A percentile compares a stretch with the other conserved stretches of the same genome.
phyloP scores from a whole-genome alignment of 2,329 filamentous ascomycete genomes.

The Sarocladium strictum region DNA sequence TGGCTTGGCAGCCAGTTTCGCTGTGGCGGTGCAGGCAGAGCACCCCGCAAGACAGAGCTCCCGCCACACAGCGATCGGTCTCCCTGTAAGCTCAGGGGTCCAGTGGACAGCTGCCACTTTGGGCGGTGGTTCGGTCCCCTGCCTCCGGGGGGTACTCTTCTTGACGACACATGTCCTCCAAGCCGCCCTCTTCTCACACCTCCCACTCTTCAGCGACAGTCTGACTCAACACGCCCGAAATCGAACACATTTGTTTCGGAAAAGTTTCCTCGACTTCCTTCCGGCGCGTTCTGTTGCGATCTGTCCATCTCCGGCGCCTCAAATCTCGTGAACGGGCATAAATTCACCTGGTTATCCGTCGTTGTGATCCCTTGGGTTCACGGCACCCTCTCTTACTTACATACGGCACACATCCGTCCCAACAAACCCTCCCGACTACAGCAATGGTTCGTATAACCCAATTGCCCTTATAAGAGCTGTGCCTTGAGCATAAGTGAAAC shows the following conservation, averaged over 20 bases:
- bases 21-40: constrained; percentile 3
- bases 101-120: constrained; percentile 3
- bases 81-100: background rate
- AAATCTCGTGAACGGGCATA: background rate
- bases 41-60: constrained; percentile 1
- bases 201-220: constrained; percentile 4
- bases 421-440: constrained; percentile 9
- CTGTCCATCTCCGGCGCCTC: background rate
- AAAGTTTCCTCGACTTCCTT: background rate
- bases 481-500: too few relatives aligned
- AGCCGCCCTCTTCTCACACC: constrained; percentile 7
- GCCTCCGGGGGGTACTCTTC: background rate
- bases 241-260: background rate
- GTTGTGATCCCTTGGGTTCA: background rate
- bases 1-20: constrained; percentile 1
- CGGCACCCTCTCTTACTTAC: background rate
- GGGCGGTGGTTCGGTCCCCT: background rate
- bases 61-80: constrained; percentile 5
- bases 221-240: background rate
- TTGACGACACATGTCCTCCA: constrained; percentile 10
- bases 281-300: constrained; percentile 6
- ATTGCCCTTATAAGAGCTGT: background rate
- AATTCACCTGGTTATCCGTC: background rate
- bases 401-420: background rate
- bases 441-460: constrained; percentile 2